Conservation (phyloP, 140 eudicot genomes). For the Flaveria floridana region DNA sequence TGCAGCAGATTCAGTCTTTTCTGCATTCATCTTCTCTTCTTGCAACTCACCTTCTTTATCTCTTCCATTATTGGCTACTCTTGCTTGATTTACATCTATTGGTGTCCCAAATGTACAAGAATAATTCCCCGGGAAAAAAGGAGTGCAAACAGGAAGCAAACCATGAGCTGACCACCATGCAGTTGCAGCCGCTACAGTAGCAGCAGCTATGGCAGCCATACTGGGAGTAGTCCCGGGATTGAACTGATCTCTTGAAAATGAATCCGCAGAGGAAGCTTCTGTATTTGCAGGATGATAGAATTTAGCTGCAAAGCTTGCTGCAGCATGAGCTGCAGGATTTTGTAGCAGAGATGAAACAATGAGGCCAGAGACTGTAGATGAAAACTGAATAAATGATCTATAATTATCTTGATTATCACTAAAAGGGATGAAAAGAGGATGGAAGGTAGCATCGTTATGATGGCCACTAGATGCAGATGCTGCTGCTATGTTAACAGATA, state of each 20-base stretch:
- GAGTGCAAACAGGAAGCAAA: slow-evolving; percentile 66
- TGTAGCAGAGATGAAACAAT: slow-evolving; percentile 72
- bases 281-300: slow-evolving; percentile 59
- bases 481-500: slow-evolving; percentile 41
- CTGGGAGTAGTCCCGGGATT: slow-evolving; percentile 54
- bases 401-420: slow-evolving; percentile 50
- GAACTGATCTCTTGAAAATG: slow-evolving; percentile 40
- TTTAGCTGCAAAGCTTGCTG: slow-evolving; percentile 84
- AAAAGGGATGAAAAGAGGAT: slow-evolving; percentile 57
- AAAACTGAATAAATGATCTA: slow-evolving; percentile 50
- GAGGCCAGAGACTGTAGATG: slow-evolving; percentile 75
- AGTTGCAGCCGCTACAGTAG: slow-evolving; percentile 92
- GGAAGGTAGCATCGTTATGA: slow-evolving; percentile 48
- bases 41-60: slow-evolving; percentile 41
- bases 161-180: slow-evolving; percentile 99
- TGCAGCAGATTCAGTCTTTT: slow-evolving; percentile 37
- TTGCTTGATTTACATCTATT: slow-evolving; percentile 27
- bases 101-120: slow-evolving; percentile 39
- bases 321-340: slow-evolving; percentile 95
- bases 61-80: slow-evolving; percentile 36
- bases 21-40: slow-evolving; percentile 46
- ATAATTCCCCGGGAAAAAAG: slow-evolving; percentile 51
- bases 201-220: slow-evolving; percentile 83
- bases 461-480: slow-evolving; percentile 45
- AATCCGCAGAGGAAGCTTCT: slow-evolving; percentile 50